Conservation (phyloP, 345 rosid species). For the Eucalyptus pauciflora region DNA sequence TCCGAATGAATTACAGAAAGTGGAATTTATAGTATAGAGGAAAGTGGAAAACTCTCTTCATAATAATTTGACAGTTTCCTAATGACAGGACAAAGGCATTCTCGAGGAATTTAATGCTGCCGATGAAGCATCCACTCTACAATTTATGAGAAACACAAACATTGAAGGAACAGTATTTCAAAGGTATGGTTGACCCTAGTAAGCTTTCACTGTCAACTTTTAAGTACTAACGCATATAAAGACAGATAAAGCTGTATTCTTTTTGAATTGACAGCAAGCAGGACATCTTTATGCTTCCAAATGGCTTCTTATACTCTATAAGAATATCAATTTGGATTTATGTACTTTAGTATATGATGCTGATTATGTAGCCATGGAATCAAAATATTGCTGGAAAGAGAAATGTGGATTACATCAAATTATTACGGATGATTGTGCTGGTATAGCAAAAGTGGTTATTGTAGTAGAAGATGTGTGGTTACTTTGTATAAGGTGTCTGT, state of each 20-base stretch:
- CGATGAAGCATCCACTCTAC: constrained; percentile 77
- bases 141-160: constrained; percentile 35
- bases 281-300: not conserved
- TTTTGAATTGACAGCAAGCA: not conserved
- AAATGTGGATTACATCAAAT: not conserved
- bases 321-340: not conserved
- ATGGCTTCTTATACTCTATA: not conserved
- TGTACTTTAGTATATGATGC: not conserved
- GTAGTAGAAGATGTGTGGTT: not conserved
- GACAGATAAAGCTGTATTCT: not conserved
- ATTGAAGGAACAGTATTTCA: constrained; percentile 77
- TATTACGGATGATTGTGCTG: not conserved
- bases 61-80: not conserved
- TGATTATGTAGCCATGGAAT: not conserved
- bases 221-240: not conserved
- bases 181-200: constrained; percentile 28
- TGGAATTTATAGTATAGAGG: not conserved
- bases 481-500: not conserved
- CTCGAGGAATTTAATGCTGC: constrained; percentile 55
- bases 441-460: not conserved
- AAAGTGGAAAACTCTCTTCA: not conserved
- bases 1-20: not conserved
- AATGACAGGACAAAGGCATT: constrained; percentile 61
- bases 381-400: not conserved
- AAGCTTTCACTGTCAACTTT: not conserved